A percentile compares a stretch with the other conserved stretches of the same genome.
These are phyloP conservation scores for Epipyxis sp. DNA, from an alignment of 108 stramenopile species.

Conservation along the genomic window DNA sequence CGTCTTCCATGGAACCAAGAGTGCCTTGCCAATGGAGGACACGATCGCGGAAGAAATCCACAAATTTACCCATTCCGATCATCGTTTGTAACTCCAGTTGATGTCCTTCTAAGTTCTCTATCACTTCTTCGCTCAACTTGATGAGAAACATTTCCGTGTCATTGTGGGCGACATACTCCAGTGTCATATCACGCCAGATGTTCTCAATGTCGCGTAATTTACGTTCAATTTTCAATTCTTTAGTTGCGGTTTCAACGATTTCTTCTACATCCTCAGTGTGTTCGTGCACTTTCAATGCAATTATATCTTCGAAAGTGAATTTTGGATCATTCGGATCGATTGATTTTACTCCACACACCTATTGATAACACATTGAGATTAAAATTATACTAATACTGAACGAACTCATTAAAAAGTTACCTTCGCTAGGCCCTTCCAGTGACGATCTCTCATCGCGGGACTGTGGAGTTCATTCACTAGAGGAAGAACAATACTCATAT, in stretches of 20 bases:
- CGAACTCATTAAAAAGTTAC: too few species aligned
- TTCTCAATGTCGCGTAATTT: slow-evolving; percentile 72
- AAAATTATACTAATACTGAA: too few species aligned
- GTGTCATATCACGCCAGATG: slow-evolving; percentile 64
- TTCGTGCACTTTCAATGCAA: slow-evolving; percentile 66
- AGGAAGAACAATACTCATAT: slow-evolving; percentile 73
- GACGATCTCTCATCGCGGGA: slow-evolving; percentile 69
- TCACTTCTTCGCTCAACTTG: slow-evolving; percentile 71
- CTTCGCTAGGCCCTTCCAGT: slow-evolving; percentile 72
- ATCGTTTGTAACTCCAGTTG: slow-evolving; percentile 85
- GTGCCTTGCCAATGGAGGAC: slow-evolving; percentile 74
- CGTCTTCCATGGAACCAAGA: slow-evolving; percentile 71
- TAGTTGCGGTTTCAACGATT: slow-evolving; percentile 77
- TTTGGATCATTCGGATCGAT: slow-evolving; percentile 25
- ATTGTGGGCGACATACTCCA: slow-evolving; percentile 73
- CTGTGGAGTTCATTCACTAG: slow-evolving; percentile 74
- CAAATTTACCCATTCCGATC: slow-evolving; percentile 82
- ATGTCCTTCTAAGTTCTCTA: slow-evolving; percentile 75
- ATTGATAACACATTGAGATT: too few species aligned
- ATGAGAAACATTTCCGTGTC: slow-evolving; percentile 73
- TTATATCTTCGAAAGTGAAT: slow-evolving; percentile 68
- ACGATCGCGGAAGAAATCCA: slow-evolving; percentile 76
- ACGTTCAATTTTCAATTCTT: slow-evolving; percentile 81
- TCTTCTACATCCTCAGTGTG: slow-evolving; percentile 73
- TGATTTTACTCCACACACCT: slow-evolving; percentile 5